Evolutionary conservation across 306 rosid species (phyloP).

Genomic region (Lathyrus sativus): DNA sequence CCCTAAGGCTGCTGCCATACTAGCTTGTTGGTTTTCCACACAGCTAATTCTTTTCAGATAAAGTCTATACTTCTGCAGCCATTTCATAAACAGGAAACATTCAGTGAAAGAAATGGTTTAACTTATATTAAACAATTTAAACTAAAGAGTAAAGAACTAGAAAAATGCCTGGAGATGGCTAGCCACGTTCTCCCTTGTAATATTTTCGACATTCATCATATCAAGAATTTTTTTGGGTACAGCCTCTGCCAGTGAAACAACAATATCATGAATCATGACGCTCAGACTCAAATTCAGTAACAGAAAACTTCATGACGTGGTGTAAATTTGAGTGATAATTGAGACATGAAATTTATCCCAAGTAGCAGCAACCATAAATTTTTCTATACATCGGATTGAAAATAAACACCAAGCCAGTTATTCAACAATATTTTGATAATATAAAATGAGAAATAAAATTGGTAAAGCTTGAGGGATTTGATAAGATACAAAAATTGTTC

Average conservation of each 20-base stretch:
- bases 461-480: neutral
- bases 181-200: slow-evolving; percentile 94
- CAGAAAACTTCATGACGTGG: slow-evolving; percentile 20
- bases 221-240: slow-evolving; percentile 95
- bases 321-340: slow-evolving; percentile 12
- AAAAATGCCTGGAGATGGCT: slow-evolving; percentile 94
- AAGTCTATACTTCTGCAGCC: slow-evolving; percentile 91
- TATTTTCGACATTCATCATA: slow-evolving; percentile 92
- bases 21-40: slow-evolving; percentile 88
- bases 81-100: slow-evolving; percentile 31
- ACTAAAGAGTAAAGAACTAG: slow-evolving; percentile 21
- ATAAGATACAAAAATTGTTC: slow-evolving; percentile 22
- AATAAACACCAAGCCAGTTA: neutral
- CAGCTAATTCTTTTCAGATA: slow-evolving; percentile 87
- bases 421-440: neutral
- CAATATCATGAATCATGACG: slow-evolving; percentile 28
- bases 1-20: slow-evolving; percentile 82
- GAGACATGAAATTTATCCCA: slow-evolving; percentile 12
- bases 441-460: neutral
- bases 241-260: slow-evolving; percentile 73
- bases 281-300: slow-evolving; percentile 3
- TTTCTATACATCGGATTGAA: slow-evolving; percentile 11
- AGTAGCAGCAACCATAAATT: slow-evolving; percentile 6
- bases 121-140: slow-evolving; percentile 27
- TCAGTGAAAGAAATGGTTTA: slow-evolving; percentile 19